phyloP scores from a whole-genome alignment of 352 stramenopile genomes.

The Pythium monospermum region DNA sequence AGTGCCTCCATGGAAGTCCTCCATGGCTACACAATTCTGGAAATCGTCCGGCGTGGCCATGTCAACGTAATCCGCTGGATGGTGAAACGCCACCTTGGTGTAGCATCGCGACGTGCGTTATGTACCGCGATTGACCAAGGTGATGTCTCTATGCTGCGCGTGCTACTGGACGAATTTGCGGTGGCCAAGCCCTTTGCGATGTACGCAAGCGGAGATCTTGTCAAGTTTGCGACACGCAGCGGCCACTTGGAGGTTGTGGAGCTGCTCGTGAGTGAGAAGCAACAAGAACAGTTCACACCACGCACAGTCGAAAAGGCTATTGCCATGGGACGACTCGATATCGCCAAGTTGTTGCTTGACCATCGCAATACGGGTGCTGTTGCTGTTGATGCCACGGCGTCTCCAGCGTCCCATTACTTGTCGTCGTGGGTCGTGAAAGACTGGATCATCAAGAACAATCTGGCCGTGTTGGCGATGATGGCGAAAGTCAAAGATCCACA shows the following conservation, averaged over 20 bases:
- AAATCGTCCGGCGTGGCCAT: neutral
- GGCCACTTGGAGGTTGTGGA: neutral
- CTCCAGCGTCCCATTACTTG: neutral
- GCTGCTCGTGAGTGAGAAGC: neutral
- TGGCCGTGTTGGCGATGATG: conserved; percentile 6
- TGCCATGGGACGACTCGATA: neutral
- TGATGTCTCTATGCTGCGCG: conserved; percentile 2
- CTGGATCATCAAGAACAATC: neutral
- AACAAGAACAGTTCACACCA: neutral
- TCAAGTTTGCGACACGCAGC: neutral
- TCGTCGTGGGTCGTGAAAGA: conserved; percentile 4
- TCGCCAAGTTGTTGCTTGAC: conserved; percentile 10
- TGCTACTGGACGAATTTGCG: conserved; percentile 4
- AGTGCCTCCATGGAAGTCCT: neutral
- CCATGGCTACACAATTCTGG: conserved; percentile 1
- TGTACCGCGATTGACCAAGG: neutral
- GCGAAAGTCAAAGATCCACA: neutral
- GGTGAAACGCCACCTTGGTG: neutral
- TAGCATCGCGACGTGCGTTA: neutral
- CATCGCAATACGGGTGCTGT: neutral
- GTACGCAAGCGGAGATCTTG: neutral
- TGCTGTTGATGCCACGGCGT: neutral
- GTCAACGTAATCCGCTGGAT: conserved; percentile 1
- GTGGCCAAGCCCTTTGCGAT: neutral
- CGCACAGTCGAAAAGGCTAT: conserved; percentile 8